Conservation (phyloP, 441 rosid species). For the Aquilaria agallochum region DNA sequence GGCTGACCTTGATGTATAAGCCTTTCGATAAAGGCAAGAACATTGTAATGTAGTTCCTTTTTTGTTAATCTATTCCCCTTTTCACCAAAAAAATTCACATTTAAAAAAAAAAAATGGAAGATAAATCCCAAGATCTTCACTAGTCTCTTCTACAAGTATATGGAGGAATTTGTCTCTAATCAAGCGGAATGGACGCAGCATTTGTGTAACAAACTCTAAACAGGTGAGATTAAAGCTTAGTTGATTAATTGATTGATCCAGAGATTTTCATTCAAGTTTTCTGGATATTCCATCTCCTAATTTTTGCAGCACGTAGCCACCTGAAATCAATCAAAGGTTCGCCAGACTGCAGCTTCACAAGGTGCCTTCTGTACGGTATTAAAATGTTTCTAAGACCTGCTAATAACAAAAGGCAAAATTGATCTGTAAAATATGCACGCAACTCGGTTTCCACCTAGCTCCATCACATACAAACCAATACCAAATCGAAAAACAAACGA, state of each 20-base stretch:
- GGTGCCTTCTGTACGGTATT: slow-evolving; percentile 78
- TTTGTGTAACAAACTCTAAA: too few species aligned
- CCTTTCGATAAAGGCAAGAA: too few species aligned
- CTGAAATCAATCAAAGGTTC: slow-evolving; percentile 53
- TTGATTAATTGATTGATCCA: neutral
- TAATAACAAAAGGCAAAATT: slow-evolving; percentile 8
- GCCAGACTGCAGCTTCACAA: slow-evolving; percentile 49
- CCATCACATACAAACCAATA: neutral
- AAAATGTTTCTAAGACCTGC: slow-evolving; percentile 71
- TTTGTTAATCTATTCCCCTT: too few species aligned
- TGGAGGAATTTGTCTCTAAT: too few species aligned
- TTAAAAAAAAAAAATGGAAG: too few species aligned
- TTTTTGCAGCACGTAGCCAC: slow-evolving; percentile 55
- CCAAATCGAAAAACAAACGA: slow-evolving; percentile 1
- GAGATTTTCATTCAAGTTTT: slow-evolving; percentile 29
- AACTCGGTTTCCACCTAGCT: slow-evolving; percentile 3
- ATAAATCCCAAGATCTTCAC: too few species aligned
- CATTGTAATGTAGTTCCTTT: too few species aligned
- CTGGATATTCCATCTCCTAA: slow-evolving; percentile 51
- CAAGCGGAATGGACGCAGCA: too few species aligned
- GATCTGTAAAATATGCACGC: neutral
- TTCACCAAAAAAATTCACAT: too few species aligned
- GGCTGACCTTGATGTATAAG: too few species aligned
- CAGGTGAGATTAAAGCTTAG: too few species aligned
- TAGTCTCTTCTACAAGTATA: too few species aligned